These are phyloP conservation scores for Stellera chamaejasme DNA, from an alignment of 345 rosid genomes.

Conservation along the genomic window DNA sequence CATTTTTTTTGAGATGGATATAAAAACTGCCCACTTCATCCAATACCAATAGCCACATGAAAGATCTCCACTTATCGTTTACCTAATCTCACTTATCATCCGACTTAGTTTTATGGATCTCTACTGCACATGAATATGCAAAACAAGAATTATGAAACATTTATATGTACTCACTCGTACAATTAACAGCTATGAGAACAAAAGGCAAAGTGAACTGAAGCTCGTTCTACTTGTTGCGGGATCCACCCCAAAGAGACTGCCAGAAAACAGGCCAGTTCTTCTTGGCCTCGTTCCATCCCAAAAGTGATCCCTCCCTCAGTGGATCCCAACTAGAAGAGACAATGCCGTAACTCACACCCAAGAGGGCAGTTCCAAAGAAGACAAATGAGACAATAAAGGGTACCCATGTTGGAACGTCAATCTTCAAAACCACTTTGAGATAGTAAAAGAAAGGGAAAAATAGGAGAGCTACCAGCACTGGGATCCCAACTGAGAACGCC, in stretches of 20 bases:
- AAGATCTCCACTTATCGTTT: too few relatives aligned
- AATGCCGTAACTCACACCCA: slow-evolving; percentile 87
- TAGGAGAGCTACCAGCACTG: slow-evolving; percentile 57
- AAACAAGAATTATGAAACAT: too few relatives aligned
- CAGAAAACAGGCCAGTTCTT: slow-evolving; percentile 96
- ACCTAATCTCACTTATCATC: too few relatives aligned
- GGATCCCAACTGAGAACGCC: slow-evolving; percentile 73
- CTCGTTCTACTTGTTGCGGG: slow-evolving; percentile 33
- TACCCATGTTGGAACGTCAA: slow-evolving; percentile 84
- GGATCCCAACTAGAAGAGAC: slow-evolving; percentile 99
- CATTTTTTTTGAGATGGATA: too few relatives aligned
- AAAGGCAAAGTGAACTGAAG: too few relatives aligned
- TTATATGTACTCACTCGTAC: neutral
- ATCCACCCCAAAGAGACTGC: slow-evolving; percentile 75
- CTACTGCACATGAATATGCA: too few relatives aligned
- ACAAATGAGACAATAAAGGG: slow-evolving; percentile 76
- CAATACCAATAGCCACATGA: too few relatives aligned
- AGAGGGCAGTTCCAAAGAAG: slow-evolving; percentile 77
- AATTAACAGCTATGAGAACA: too few relatives aligned
- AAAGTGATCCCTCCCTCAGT: slow-evolving; percentile 72
- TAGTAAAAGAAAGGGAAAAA: slow-evolving; percentile 91
- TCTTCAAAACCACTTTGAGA: slow-evolving; percentile 67
- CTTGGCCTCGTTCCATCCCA: slow-evolving; percentile 93
- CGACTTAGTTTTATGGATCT: too few relatives aligned
- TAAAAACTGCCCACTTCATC: too few relatives aligned